phyloP scores from a whole-genome alignment of 208 protist species.

The Phytomonas francai region DNA sequence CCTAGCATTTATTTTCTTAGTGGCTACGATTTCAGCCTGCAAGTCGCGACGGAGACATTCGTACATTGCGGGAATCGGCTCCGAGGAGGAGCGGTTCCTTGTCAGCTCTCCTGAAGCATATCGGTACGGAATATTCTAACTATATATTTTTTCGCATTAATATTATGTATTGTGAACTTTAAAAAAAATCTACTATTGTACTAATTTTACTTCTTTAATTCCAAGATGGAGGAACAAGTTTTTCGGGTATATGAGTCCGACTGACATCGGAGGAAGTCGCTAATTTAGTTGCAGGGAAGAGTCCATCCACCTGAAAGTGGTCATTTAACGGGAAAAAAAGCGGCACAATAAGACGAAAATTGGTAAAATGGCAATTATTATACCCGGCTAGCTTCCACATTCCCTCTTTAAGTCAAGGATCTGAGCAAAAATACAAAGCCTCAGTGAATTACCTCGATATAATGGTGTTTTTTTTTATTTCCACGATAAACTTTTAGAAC shows the following conservation, averaged over 20 bases:
- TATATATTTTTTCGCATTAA: neutral
- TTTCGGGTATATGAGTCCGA: neutral
- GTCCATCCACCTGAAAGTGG: neutral
- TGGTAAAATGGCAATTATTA: neutral
- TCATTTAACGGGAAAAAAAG: neutral
- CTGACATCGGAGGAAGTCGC: neutral
- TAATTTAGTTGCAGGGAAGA: neutral
- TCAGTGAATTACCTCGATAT: neutral
- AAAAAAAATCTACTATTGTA: neutral
- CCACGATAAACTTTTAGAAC: neutral
- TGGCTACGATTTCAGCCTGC: neutral
- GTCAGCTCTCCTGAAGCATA: neutral
- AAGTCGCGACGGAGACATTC: neutral
- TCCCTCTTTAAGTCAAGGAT: neutral
- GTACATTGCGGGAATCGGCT: neutral
- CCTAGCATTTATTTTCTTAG: neutral
- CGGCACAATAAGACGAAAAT: neutral
- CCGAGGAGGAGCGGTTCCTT: neutral
- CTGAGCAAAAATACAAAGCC: neutral
- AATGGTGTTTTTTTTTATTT: neutral
- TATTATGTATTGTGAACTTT: neutral
- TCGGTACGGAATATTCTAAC: neutral
- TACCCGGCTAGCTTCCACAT: neutral
- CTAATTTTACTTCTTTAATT: neutral
- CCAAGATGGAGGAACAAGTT: neutral